Base-by-base conservation (phyloP, 805 yeast species). In the Lachancea meyersii region DNA sequence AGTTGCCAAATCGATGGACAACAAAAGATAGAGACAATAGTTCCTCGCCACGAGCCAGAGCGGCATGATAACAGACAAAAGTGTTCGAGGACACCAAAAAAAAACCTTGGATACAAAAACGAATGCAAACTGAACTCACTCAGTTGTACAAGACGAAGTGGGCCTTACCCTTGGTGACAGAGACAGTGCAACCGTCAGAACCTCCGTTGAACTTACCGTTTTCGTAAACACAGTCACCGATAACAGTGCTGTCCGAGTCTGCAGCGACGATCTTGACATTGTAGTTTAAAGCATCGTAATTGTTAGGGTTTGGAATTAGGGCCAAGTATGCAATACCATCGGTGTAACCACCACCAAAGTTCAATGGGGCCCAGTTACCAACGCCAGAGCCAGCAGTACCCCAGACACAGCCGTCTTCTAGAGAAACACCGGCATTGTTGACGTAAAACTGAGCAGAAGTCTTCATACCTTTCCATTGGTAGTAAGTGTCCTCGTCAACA, bases 121-220 rank as follows among this genome's bases (percentile, higher is more conserved):
- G 33, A n/a, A 11, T 20, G n/a, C n/a, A n/a, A n/a, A n/a, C n/a
- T n/a, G n/a, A n/a, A n/a, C 4, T 10, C 9, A 26, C 35, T 43
- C 47, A 47, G 40, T 44, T 45, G 57, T 86, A 87, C 51, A 88
- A 73, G 43, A 87, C 95, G 64, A 83, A 85, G 64, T 83, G 73
- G 49, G 95, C 97, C 51, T 69, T 70, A 65, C 98, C 97, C 24
- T 72, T 64, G 46, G 87, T 78, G 51, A 91, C 94, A 52, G 94
- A 80, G 51, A 83, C 95, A 42, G 97, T 91, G 78, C 97, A 91
- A 54, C 97, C 97, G 55, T 80, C 87, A 35, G 80, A 48, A 51
- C 87, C 86, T 48, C 65, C 67, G 46, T 64, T 64, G 76, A 80
- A 88, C 27, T 55, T 54, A 58, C 97, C 97, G 60, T 86, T 72